Percentiles rank a stretch among this genome's conserved stretches.
phyloP scores from a whole-genome alignment of 257 asterid species.

The Linderniella brevidens region DNA sequence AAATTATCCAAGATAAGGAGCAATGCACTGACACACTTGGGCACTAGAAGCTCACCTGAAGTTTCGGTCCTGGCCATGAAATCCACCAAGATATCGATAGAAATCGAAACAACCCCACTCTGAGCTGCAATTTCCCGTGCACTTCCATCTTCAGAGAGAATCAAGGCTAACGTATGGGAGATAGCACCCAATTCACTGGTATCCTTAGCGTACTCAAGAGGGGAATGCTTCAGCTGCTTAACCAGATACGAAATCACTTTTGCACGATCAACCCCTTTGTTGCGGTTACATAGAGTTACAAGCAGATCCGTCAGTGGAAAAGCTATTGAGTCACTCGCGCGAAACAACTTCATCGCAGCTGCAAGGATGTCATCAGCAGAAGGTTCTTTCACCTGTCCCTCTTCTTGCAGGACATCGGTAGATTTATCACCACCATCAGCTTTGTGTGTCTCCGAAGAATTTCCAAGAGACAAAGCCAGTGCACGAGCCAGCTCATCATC shows the following conservation, averaged over 20 bases:
- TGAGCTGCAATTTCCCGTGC: conserved; percentile 57
- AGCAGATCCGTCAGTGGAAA: conserved; percentile 77
- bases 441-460: conserved; percentile 69
- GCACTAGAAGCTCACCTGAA: conserved; percentile 37
- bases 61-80: conserved; percentile 43
- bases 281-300: conserved; percentile 62
- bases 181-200: conserved; percentile 54
- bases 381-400: conserved; percentile 53
- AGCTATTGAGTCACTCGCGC: conserved; percentile 57
- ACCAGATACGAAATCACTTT: conserved; percentile 65
- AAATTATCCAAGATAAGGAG: conserved; percentile 84
- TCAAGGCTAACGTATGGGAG: conserved; percentile 74
- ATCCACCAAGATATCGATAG: conserved; percentile 51
- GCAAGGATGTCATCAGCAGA: conserved; percentile 63
- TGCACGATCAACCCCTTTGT: conserved; percentile 68
- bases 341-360: conserved; percentile 75
- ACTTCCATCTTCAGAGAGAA: conserved; percentile 74
- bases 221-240: conserved; percentile 71
- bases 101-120: conserved; percentile 45
- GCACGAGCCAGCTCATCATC: conserved; percentile 99
- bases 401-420: conserved; percentile 40
- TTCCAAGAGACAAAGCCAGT: conserved; percentile 90
- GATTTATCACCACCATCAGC: conserved; percentile 55
- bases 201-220: conserved; percentile 56
- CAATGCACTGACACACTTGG: conserved; percentile 72